These are phyloP conservation scores for Acanthamoeba sp. DNA, from an alignment of 208 protist species.

Conservation along the genomic window DNA sequence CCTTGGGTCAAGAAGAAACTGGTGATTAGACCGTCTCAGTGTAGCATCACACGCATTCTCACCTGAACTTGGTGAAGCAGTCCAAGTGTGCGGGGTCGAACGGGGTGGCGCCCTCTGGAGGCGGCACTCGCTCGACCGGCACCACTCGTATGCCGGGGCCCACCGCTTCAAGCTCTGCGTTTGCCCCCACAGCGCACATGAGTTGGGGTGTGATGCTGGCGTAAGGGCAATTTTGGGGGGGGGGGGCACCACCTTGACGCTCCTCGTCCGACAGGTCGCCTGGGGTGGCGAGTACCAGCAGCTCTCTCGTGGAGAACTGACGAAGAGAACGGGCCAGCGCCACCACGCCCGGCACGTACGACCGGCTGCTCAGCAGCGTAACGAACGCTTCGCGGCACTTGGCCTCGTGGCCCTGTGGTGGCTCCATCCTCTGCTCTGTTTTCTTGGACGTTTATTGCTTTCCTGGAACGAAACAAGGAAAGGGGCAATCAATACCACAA, in stretches of 20 bases:
- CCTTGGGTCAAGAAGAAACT: neutral
- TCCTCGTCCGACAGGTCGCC: neutral
- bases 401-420: no score
- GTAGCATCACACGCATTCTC: neutral
- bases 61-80: conserved; percentile 62
- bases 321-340: conserved; percentile 23
- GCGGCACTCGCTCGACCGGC: neutral
- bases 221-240: neutral
- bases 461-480: neutral
- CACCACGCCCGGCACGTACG: conserved; percentile 29
- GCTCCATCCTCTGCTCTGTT: no score
- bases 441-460: no score
- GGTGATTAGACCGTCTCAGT: neutral
- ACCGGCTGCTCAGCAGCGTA: conserved; percentile 19
- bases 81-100: conserved; percentile 14
- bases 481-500: neutral
- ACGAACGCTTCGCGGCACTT: neutral
- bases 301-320: neutral
- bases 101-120: conserved; percentile 11
- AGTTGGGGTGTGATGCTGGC: neutral
- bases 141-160: neutral
- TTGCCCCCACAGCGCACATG: neutral
- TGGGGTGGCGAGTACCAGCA: conserved; percentile 12
- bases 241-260: neutral
- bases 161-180: conserved; percentile 3